A percentile compares a stretch with the other conserved stretches of the same genome.
These are phyloP conservation scores for Agaricus bisporus DNA, from an alignment of 768 basidiomycete species.

Conservation along the genomic window DNA sequence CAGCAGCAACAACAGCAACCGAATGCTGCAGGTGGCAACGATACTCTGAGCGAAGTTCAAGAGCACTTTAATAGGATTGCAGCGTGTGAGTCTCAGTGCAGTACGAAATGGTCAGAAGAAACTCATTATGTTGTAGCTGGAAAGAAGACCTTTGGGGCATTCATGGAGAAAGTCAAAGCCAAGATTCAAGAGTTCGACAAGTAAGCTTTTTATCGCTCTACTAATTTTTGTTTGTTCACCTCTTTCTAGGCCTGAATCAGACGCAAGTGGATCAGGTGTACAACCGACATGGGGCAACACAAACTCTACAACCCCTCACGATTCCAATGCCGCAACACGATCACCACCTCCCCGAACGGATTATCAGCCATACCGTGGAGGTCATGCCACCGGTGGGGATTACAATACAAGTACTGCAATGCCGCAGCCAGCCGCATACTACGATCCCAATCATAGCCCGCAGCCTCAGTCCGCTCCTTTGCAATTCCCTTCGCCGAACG, in stretches of 20 bases:
- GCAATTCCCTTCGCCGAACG: slow-evolving; percentile 7
- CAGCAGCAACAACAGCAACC: slow-evolving; percentile 17
- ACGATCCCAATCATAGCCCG: slow-evolving; percentile 22
- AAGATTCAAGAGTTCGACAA: slow-evolving; percentile 82
- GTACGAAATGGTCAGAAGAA: too few species aligned
- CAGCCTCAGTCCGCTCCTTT: slow-evolving; percentile 10
- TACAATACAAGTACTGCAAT: background rate
- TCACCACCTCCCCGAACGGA: slow-evolving; percentile 1
- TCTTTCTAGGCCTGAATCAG: slow-evolving; percentile 4
- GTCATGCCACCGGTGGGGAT: background rate
- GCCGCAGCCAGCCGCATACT: slow-evolving; percentile 21
- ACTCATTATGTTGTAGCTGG: slow-evolving; percentile 38
- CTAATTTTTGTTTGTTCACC: too few species aligned
- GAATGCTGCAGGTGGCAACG: slow-evolving; percentile 25
- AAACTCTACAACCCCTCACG: slow-evolving; percentile 1
- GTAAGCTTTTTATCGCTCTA: slow-evolving; percentile 17
- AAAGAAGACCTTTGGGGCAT: slow-evolving; percentile 67
- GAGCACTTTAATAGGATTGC: slow-evolving; percentile 74
- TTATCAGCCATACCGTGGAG: slow-evolving; percentile 11
- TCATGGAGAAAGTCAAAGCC: slow-evolving; percentile 74
- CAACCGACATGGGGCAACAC: slow-evolving; percentile 3
- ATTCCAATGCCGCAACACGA: slow-evolving; percentile 2
- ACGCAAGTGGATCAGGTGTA: slow-evolving; percentile 10
- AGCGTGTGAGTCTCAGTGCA: slow-evolving; percentile 49
- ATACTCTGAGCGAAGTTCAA: slow-evolving; percentile 62